These are phyloP conservation scores for Murraya koenigii DNA, from an alignment of 345 rosid species.

Conservation along the genomic window DNA sequence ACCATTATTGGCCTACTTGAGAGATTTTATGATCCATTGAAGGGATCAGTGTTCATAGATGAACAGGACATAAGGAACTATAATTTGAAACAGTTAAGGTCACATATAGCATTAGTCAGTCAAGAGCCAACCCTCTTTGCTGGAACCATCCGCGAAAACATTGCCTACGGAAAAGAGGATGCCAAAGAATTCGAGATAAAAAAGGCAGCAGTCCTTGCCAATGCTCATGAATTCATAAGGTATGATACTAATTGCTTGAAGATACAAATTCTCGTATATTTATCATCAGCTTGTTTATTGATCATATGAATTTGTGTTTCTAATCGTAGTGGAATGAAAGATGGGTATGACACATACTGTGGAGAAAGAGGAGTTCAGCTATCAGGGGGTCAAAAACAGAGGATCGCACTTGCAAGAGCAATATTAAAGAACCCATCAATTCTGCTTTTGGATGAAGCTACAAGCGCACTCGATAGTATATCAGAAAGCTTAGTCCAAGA, in stretches of 20 bases:
- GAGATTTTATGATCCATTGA: constrained; percentile 58
- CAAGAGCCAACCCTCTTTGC: constrained; percentile 70
- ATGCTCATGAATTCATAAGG: constrained; percentile 70
- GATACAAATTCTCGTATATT: not conserved
- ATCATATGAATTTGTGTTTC: not conserved
- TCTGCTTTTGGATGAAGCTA: constrained; percentile 70
- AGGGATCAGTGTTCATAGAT: constrained; percentile 46
- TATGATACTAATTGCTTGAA: constrained; percentile 5
- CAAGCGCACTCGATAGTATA: constrained; percentile 66
- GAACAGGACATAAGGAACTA: constrained; percentile 51
- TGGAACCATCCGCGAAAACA: constrained; percentile 60
- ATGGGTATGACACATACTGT: constrained; percentile 57
- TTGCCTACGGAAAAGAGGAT: constrained; percentile 47
- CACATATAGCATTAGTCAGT: constrained; percentile 62
- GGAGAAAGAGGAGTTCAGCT: constrained; percentile 69
- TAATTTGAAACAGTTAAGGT: constrained; percentile 42
- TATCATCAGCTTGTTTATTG: not conserved
- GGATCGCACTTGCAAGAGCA: constrained; percentile 71
- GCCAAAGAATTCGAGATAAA: constrained; percentile 52
- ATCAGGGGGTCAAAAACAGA: constrained; percentile 76
- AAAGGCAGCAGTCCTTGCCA: constrained; percentile 55
- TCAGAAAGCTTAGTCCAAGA: constrained; percentile 59
- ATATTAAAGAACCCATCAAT: constrained; percentile 62
- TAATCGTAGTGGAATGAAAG: constrained; percentile 58
- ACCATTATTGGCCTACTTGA: constrained; percentile 60